Conservation (phyloP, 306 rosid species). For the Hylodesmum podocarpum region DNA sequence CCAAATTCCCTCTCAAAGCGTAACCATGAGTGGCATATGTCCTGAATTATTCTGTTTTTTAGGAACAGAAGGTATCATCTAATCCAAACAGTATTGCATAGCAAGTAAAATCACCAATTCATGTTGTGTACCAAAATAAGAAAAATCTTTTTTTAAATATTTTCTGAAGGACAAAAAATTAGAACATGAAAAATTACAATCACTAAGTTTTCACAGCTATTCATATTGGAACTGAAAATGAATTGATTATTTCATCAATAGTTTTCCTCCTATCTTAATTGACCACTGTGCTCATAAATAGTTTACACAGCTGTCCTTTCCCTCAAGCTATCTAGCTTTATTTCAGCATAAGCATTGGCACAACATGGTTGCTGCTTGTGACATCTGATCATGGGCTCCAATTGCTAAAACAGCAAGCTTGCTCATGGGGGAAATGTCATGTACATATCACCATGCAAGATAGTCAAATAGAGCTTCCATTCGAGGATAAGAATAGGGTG, state of each 20-base stretch:
- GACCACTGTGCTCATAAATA: neutral
- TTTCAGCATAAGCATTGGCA: neutral
- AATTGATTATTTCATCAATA: neutral
- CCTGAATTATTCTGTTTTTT: constrained; percentile 87
- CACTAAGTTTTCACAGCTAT: neutral
- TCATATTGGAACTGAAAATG: constrained; percentile 1
- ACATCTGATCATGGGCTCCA: neutral
- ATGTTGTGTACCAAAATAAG: neutral
- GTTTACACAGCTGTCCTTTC: neutral
- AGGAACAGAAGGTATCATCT: constrained; percentile 76
- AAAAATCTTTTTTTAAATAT: neutral
- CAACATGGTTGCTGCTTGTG: neutral
- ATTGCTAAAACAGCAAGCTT: neutral
- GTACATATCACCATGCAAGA: neutral
- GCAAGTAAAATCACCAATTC: constrained; percentile 17
- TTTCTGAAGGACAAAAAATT: neutral
- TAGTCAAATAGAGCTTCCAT: neutral
- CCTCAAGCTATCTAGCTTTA: neutral
- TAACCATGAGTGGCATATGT: constrained; percentile 87
- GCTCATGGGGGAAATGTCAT: neutral
- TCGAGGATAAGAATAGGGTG: neutral
- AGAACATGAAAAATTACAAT: neutral
- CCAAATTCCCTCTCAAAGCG: constrained; percentile 93
- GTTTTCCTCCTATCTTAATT: neutral
- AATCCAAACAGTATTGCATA: constrained; percentile 52